phyloP scores from a whole-genome alignment of 1,139 yeast species.

The Candida albicans region DNA sequence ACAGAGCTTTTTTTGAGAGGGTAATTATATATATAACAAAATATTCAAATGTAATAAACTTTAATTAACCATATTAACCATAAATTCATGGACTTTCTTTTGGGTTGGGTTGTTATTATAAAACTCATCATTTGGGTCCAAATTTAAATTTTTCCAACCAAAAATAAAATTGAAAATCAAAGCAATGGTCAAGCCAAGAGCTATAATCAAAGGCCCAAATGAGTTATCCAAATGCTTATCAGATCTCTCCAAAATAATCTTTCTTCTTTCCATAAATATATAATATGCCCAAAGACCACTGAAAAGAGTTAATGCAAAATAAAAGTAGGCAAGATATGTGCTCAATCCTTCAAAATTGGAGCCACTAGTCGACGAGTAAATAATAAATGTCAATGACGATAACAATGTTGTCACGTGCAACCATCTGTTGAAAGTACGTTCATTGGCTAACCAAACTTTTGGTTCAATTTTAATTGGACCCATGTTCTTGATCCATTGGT shows the following conservation, averaged over 20 bases:
- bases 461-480: conserved; percentile 95
- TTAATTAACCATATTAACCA: conserved; percentile 18
- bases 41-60: background rate
- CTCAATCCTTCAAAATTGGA: conserved; percentile 62
- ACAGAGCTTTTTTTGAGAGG: background rate
- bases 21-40: background rate
- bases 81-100: conserved; percentile 34
- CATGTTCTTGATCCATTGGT: conserved; percentile 73
- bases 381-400: conserved; percentile 82
- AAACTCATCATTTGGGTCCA: conserved; percentile 23
- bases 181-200: conserved; percentile 66
- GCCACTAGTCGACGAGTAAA: conserved; percentile 71
- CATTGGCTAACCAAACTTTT: conserved; percentile 97
- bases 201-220: conserved; percentile 81
- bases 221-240: conserved; percentile 88
- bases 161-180: conserved; percentile 70
- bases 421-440: conserved; percentile 96
- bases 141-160: conserved; percentile 50
- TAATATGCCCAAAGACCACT: conserved; percentile 88
- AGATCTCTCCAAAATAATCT: conserved; percentile 74
- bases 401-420: conserved; percentile 85
- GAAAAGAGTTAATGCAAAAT: conserved; percentile 79
- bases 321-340: conserved; percentile 66
- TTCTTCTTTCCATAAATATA: conserved; percentile 69
- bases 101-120: conserved; percentile 37